A percentile compares a stretch with the other conserved stretches of the same genome.
phyloP scores from a whole-genome alignment of 2,329 filamentous ascomycete species.

The Botrytis porri region DNA sequence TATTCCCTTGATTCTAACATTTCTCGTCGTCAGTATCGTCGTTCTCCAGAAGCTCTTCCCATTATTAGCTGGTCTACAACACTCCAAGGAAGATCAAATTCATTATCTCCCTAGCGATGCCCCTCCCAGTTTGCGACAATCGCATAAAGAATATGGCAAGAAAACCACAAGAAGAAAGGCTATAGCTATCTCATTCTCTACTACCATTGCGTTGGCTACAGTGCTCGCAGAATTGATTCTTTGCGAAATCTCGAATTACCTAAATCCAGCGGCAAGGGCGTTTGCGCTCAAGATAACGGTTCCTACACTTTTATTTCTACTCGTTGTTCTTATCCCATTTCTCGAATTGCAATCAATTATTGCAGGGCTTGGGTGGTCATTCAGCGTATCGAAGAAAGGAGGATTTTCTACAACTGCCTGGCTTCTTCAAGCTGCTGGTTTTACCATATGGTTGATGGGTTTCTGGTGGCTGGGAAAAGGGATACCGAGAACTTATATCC shows the following conservation, averaged over 20 bases:
- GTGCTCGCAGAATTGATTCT: slow-evolving; percentile 79
- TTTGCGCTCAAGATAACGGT: slow-evolving; percentile 68
- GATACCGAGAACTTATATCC: slow-evolving; percentile 53
- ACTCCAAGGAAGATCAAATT: slow-evolving; percentile 52
- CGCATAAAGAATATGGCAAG: slow-evolving; percentile 55
- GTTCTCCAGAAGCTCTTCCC: slow-evolving; percentile 71
- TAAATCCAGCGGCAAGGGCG: slow-evolving; percentile 64
- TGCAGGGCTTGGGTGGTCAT: slow-evolving; percentile 57
- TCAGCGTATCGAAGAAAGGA: slow-evolving; percentile 56
- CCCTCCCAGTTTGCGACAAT: slow-evolving; percentile 56
- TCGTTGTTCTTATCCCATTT: slow-evolving; percentile 74
- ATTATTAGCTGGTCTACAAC: slow-evolving; percentile 57
- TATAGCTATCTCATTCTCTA: slow-evolving; percentile 67
- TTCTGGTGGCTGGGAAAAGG: slow-evolving; percentile 76
- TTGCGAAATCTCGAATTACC: slow-evolving; percentile 75
- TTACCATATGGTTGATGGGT: slow-evolving; percentile 64
- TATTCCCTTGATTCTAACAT: slow-evolving; percentile 68
- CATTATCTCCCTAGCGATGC: slow-evolving; percentile 61
- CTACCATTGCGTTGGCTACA: slow-evolving; percentile 72
- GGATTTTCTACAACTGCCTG: slow-evolving; percentile 59
- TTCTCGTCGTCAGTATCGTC: slow-evolving; percentile 58
- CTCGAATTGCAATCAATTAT: slow-evolving; percentile 65
- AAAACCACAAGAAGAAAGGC: slow-evolving; percentile 51
- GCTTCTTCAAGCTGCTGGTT: slow-evolving; percentile 59
- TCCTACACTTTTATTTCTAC: slow-evolving; percentile 65